Evolutionary conservation across 345 rosid genomes (phyloP), one percentile per base, ranked within the genome.

Genomic region (Populus euphratica): DNA sequence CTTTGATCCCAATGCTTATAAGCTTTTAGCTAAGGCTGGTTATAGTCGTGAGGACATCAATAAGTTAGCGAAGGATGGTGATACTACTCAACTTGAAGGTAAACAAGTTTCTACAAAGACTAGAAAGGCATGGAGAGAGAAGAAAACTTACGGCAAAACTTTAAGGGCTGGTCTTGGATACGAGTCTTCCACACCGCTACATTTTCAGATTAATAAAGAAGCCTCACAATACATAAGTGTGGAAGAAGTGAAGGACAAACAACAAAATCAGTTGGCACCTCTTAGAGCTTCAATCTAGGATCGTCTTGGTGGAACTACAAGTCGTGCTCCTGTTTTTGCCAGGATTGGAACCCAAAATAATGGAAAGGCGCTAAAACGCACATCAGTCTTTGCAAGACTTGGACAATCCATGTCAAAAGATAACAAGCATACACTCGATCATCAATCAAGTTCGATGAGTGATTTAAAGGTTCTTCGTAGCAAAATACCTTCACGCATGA

Each of bases 1-100:
- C 6, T 76, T 65, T n/a, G 59, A 77, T 29, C 56, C 69, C 2
- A 77, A 70, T 5, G 47, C 75, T 41, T 77, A 69, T n/a, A 69
- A 39, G 52, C 52, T 71, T 12, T 59, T 77, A 18, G 73, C 79
- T 0, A 77, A 11, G 21, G 63, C 5, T 1, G 63, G 69, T 0
- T 77, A 59, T 27, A 56, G 29, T 44, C 1, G 3, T 1, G 52
- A 62, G 0, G 31, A 38, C 11, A 61, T 61, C 29, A 23, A 61
- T 3, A 0, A 61, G 16, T 3, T 27, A 61, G 2, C 33, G 6
- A 64, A 49, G 21, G 21, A 49, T 16, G 54, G 21, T 49, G 54
- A 49, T 49, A 4, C 8, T 18, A 16, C 54, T 17, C 21, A 49
- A 49, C 54, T 49, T 49, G 54, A 49, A 50, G 56, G 8, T 50